These are phyloP conservation scores for Favolaschia claudopus DNA, from an alignment of 768 basidiomycete genomes.

Conservation along the genomic window DNA sequence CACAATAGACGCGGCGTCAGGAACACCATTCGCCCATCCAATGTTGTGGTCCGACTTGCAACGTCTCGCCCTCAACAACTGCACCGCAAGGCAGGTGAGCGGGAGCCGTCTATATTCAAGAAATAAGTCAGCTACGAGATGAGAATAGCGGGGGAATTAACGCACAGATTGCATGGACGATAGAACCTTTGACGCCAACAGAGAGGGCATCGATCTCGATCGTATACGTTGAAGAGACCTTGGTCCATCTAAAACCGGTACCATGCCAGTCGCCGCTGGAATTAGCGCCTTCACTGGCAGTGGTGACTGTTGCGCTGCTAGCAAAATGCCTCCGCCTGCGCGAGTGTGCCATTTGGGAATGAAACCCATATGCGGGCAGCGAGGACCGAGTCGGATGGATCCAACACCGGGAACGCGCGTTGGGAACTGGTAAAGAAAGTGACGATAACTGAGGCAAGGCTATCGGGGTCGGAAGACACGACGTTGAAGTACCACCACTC, in stretches of 20 bases:
- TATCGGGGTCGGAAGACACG: constrained; percentile 19
- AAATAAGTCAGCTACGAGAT: neutral
- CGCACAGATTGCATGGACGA: constrained; percentile 12
- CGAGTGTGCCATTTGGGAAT: constrained; percentile 14
- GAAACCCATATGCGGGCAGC: neutral
- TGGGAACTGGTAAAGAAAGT: constrained; percentile 21
- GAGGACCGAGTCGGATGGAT: neutral
- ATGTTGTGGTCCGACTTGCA: constrained; percentile 17
- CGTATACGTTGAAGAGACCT: neutral
- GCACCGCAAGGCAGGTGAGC: constrained; percentile 26
- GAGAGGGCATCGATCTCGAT: constrained; percentile 20
- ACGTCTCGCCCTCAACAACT: constrained; percentile 3
- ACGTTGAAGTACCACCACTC: constrained; percentile 34
- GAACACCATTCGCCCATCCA: constrained; percentile 29
- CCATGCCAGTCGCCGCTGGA: constrained; percentile 24
- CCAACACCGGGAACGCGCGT: constrained; percentile 12
- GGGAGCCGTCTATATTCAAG: constrained; percentile 6
- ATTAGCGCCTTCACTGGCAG: constrained; percentile 1
- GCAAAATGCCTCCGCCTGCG: neutral
- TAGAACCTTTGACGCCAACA: constrained; percentile 14
- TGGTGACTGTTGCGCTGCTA: constrained; percentile 20
- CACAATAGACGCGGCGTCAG: constrained; percentile 22
- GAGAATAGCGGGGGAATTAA: neutral
- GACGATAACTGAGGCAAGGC: constrained; percentile 20
- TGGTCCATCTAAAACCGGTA: constrained; percentile 21